phyloP scores from a whole-genome alignment of 2,329 filamentous ascomycete species.

The Fusarium palustre region DNA sequence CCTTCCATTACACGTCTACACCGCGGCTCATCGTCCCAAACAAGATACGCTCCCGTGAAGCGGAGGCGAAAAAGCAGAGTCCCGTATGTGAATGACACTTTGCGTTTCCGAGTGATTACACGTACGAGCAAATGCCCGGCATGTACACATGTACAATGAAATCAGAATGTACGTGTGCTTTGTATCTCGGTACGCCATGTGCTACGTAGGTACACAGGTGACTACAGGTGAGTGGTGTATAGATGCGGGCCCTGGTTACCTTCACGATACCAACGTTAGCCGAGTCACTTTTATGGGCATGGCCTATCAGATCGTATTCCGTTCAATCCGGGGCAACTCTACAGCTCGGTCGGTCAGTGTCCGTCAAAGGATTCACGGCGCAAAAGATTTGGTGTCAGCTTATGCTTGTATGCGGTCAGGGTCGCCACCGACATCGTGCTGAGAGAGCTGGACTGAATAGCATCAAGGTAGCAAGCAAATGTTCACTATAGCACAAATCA shows the following conservation, averaged over 20 bases:
- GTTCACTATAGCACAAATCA: background rate
- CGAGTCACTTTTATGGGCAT: background rate
- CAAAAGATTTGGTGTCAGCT: background rate
- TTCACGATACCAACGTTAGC: background rate
- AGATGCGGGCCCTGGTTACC: background rate
- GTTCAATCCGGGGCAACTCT: background rate
- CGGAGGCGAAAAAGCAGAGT: background rate
- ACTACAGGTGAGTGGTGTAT: background rate
- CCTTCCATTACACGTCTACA: background rate
- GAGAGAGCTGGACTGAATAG: background rate
- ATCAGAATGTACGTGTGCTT: background rate
- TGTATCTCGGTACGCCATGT: background rate
- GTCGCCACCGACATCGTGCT: conserved; percentile 6
- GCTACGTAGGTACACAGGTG: conserved; percentile 1
- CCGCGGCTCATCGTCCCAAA: background rate
- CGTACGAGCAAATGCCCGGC: background rate
- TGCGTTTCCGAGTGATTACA: background rate
- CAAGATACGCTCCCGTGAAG: background rate
- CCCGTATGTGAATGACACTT: background rate
- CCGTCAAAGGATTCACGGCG: conserved; percentile 9
- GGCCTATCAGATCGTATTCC: conserved; percentile 5
- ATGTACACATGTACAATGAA: background rate
- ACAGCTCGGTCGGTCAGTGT: background rate
- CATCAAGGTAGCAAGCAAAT: background rate
- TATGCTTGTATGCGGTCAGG: conserved; percentile 7